Evolutionary conservation across 2,329 filamentous ascomycete genomes (phyloP), one percentile per base, ranked within the genome.

Genomic region (Pseudocercospora musae): DNA sequence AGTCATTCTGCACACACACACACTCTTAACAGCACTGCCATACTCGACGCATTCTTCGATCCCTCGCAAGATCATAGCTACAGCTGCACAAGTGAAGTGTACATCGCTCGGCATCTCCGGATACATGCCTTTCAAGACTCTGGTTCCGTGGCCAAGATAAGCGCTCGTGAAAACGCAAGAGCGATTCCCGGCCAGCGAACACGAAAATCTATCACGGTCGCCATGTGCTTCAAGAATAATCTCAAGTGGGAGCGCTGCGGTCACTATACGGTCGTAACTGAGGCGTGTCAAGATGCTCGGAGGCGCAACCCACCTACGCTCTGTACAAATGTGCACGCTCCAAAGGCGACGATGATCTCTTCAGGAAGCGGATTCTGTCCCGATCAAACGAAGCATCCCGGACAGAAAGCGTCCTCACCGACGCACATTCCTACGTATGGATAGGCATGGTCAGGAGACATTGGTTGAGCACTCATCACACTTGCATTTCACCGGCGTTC

Each of bases 181-280:
- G 31, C 31, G 11, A 6, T 18, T n/a, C 13, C n/a, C 37, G 13
- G 37, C 18, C 37, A 40, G n/a, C 13, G 15, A 40, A 40, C 5
- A 40, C 37, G 13, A 15, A 18, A 48, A 23, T 48, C 44, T 15
- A 48, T 48, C 44, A 48, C 44, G 18, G 4, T 18, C 23, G 27
- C 23, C 31, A 62, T 67, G 66, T 66, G 63, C 48, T 67, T 59
- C 29, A 61, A 63, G 15, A 63, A 59, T 57, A 61, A 63, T 23
- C 49, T 68, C 44, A 62, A 62, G 20, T 68, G 64, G 62, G 62
- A 66, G 49, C 60, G 60, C 25, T 68, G 66, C 31, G 66, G 66
- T 44, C 66, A 68, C 50, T 66, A 63, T 46, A 59, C 58, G 3
- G 63, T 66, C 4, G 53, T 66, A 18, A 63, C 65, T 0, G 66